Percentiles rank a stretch among this genome's conserved stretches.
Conservation (phyloP, 495 filamentous ascomycete genomes). For the Usnea hakonensis region DNA sequence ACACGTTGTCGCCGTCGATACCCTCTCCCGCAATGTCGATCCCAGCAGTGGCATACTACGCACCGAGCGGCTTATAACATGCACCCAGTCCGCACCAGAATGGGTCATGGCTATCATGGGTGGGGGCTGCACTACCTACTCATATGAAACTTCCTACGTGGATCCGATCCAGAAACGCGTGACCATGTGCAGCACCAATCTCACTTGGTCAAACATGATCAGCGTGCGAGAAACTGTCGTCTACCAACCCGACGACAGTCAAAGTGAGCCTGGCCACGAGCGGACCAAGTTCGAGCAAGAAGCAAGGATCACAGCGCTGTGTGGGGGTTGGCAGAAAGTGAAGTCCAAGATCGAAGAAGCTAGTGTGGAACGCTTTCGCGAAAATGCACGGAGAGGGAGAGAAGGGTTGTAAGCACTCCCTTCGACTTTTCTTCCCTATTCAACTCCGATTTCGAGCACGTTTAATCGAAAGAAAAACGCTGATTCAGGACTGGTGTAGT, state of each 20-base stretch:
- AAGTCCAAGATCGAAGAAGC: conserved; percentile 90
- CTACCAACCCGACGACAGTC: conserved; percentile 53
- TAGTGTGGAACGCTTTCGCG: conserved; percentile 75
- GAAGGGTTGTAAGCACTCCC: too few species aligned
- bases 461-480: too few species aligned
- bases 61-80: conserved; percentile 94
- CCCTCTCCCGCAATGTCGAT: conserved; percentile 74
- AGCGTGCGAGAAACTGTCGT: conserved; percentile 82
- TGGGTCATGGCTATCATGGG: conserved; percentile 76
- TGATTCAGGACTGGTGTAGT: neutral
- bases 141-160: conserved; percentile 93
- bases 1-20: conserved; percentile 93
- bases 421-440: too few species aligned
- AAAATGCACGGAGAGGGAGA: conserved; percentile 88
- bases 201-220: conserved; percentile 82
- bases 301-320: conserved; percentile 86
- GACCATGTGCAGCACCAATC: conserved; percentile 87
- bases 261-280: conserved; percentile 41
- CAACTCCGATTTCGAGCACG: too few species aligned
- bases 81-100: conserved; percentile 78
- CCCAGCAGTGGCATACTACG: conserved; percentile 77
- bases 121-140: conserved; percentile 65
- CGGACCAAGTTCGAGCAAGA: conserved; percentile 79
- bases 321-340: conserved; percentile 92
- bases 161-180: conserved; percentile 73